Conservation (phyloP, 208 protist genomes). For the Vickermania ingenoplastis region DNA sequence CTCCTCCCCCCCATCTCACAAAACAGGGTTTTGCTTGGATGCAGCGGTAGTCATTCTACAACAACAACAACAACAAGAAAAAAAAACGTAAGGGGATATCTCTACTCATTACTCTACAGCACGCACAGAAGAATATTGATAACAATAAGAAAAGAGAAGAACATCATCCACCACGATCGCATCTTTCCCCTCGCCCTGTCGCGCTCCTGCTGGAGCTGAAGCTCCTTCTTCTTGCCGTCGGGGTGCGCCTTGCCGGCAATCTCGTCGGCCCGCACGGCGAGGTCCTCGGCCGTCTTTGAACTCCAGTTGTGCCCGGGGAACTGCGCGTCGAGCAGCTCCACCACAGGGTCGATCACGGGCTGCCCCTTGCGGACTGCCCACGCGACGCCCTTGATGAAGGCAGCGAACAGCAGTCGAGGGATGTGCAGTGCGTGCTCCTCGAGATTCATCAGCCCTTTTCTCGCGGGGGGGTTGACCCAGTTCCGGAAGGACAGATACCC, state of each 20-base stretch:
- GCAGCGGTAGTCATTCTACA: too few species aligned
- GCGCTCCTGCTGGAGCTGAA: constrained; percentile 17
- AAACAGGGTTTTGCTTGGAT: too few species aligned
- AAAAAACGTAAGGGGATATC: too few species aligned
- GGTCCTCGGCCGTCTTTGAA: constrained; percentile 42
- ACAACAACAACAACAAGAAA: too few species aligned
- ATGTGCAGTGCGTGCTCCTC: constrained; percentile 78
- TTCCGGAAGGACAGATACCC: constrained; percentile 74
- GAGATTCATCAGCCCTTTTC: constrained; percentile 62
- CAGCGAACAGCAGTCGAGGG: constrained; percentile 64
- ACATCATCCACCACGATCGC: too few species aligned
- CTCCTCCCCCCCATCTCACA: too few species aligned
- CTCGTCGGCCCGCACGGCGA: constrained; percentile 43
- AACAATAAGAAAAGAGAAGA: too few species aligned
- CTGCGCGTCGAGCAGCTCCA: constrained; percentile 25
- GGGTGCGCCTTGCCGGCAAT: constrained; percentile 46
- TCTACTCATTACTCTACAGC: too few species aligned
- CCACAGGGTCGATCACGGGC: constrained; percentile 53
- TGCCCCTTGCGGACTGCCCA: constrained; percentile 40
- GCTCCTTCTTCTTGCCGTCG: constrained; percentile 14
- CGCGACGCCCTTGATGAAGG: constrained; percentile 38
- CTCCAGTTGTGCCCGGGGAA: constrained; percentile 64
- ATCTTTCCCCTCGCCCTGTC: too few species aligned
- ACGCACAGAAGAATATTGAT: too few species aligned
- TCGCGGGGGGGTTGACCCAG: constrained; percentile 80